phyloP scores from a whole-genome alignment of 768 basidiomycete genomes.

The Termitomyces sp. region DNA sequence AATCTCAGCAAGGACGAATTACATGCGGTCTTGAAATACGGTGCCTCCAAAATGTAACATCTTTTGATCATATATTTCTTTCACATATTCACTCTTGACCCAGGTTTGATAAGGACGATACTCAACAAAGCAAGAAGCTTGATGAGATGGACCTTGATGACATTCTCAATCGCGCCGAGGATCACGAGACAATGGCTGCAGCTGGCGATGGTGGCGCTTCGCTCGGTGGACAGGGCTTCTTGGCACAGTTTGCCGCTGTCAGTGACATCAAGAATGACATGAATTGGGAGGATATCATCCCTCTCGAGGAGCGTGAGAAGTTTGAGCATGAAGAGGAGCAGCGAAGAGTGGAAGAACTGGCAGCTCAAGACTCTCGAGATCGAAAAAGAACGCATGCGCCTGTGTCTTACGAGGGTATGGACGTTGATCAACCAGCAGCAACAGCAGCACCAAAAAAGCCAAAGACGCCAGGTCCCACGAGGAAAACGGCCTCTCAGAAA shows the following conservation, averaged over 20 bases:
- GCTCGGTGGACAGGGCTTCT: constrained; percentile 95
- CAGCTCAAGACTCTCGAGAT: constrained; percentile 60
- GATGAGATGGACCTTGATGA: constrained; percentile 99
- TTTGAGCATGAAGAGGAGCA: constrained; percentile 79
- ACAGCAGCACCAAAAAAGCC: constrained; percentile 68
- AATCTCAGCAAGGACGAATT: constrained; percentile 95
- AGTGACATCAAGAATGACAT: constrained; percentile 99
- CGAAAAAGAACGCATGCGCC: constrained; percentile 83
- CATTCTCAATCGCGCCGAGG: constrained; percentile 93
- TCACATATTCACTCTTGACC: constrained; percentile 7
- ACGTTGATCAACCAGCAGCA: constrained; percentile 67
- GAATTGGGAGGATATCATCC: constrained; percentile 99
- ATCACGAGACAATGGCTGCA: constrained; percentile 88
- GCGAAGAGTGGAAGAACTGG: constrained; percentile 65
- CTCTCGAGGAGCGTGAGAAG: constrained; percentile 81
- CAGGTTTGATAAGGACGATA: constrained; percentile 97
- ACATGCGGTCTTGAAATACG: constrained; percentile 96
- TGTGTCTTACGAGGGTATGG: constrained; percentile 92
- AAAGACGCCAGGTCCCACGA: constrained; percentile 60
- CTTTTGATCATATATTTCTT: constrained; percentile 5
- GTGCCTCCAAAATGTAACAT: constrained; percentile 91
- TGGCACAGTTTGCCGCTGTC: constrained; percentile 90
- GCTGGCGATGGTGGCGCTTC: constrained; percentile 84
- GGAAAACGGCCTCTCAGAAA: constrained; percentile 91
- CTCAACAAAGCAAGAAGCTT: constrained; percentile 87